Evolutionary conservation across 2,329 filamentous ascomycete species (phyloP).

Genomic region (Aspergillus vadensis): DNA sequence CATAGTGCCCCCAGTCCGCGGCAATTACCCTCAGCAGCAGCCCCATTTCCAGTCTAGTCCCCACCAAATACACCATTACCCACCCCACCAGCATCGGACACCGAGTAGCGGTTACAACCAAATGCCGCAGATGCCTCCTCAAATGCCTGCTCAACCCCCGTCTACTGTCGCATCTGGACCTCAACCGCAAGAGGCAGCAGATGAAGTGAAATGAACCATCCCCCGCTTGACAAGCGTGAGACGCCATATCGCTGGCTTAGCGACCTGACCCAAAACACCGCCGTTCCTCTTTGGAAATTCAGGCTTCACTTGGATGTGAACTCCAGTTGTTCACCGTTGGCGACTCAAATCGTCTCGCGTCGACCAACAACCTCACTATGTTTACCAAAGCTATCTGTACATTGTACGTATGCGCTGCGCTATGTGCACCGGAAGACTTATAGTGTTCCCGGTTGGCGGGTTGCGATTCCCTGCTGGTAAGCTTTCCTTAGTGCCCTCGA

Average conservation of each 20-base stretch:
- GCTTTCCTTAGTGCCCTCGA: neutral
- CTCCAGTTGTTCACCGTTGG: constrained; percentile 8
- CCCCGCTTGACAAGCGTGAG: constrained; percentile 7
- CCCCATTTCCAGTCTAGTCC: constrained; percentile 68
- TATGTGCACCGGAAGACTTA: constrained; percentile 8
- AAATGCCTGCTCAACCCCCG: constrained; percentile 44
- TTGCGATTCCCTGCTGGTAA: constrained; percentile 16
- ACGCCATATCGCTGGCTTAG: constrained; percentile 10
- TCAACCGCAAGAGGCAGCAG: constrained; percentile 46
- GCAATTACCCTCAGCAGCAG: constrained; percentile 61
- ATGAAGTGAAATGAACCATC: constrained; percentile 52
- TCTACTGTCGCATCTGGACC: constrained; percentile 37
- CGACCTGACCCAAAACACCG: constrained; percentile 3
- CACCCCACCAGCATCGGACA: constrained; percentile 58
- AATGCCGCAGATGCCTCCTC: constrained; percentile 46
- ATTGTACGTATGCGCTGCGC: constrained; percentile 13
- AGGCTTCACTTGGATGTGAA: constrained; percentile 10
- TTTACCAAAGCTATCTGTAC: constrained; percentile 17
- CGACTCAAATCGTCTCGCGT: constrained; percentile 8
- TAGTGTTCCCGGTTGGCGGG: constrained; percentile 8
- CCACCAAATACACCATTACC: constrained; percentile 65
- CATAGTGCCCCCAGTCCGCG: constrained; percentile 61
- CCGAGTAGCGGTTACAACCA: constrained; percentile 60
- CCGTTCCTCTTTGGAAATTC: constrained; percentile 9
- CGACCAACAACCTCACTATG: constrained; percentile 2